Conservation (phyloP, 306 rosid genomes). For the Carpinus fangiana region DNA sequence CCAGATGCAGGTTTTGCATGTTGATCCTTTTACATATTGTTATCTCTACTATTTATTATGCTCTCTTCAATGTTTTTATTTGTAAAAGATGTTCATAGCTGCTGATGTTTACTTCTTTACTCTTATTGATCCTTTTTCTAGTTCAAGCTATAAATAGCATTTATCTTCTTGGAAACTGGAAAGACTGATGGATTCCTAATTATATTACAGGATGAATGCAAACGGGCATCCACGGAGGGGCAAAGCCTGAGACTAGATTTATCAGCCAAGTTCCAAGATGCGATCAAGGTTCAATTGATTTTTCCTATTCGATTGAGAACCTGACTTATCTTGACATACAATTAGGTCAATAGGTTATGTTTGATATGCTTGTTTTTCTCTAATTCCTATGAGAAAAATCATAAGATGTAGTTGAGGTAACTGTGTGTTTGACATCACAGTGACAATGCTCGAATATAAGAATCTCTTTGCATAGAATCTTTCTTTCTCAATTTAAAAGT, state of each 20-base stretch:
- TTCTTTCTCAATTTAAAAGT: constrained; percentile 9
- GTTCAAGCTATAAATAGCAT: constrained; percentile 12
- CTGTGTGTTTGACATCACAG: constrained; percentile 8
- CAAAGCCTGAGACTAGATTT: constrained; percentile 86
- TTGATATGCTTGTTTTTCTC: background rate
- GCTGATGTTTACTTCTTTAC: background rate
- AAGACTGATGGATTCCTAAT: constrained; percentile 22
- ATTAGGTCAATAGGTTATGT: background rate
- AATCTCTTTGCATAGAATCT: background rate
- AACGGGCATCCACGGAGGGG: constrained; percentile 91
- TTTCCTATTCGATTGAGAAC: constrained; percentile 10
- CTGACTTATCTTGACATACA: constrained; percentile 9
- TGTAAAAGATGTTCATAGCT: background rate
- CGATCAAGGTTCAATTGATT: constrained; percentile 67
- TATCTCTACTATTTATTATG: background rate
- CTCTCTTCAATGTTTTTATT: background rate
- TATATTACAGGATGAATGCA: constrained; percentile 83
- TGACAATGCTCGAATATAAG: background rate
- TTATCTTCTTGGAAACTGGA: constrained; percentile 19
- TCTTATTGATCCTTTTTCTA: background rate
- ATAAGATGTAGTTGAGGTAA: background rate
- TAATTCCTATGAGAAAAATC: background rate
- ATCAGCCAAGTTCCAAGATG: constrained; percentile 90
- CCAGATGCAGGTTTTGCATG: constrained; percentile 5
- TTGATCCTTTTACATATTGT: constrained; percentile 11